Base-by-base conservation (phyloP, 306 rosid species). In the Mimosa bimucronata region DNA sequence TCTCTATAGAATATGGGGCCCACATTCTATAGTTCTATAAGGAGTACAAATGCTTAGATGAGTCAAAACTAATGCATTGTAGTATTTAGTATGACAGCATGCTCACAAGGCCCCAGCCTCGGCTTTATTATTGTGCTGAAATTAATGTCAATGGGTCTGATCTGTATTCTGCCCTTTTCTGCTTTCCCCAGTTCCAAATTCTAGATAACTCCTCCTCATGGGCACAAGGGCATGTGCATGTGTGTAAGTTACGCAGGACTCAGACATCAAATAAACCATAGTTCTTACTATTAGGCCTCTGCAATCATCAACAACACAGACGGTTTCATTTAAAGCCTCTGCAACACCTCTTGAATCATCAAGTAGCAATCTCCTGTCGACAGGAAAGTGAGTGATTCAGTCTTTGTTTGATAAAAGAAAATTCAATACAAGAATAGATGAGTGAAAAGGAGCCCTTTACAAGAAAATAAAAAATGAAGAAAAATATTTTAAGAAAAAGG, bases 311-410 rank as follows among this genome's bases (percentile, higher is more conserved):
- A 23, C 76, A 66, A 95, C 84, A 75, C 99, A 95, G 75, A 89
- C 94, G 19, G 97, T 93, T 89, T 95, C 98, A 86, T 93, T 95
- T 48, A 95, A 76, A 79, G 96, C 96, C 87, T 95, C 99, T 9
- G 71, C 97, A 78, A 95, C 99, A 79, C 98, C 98, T 90, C 83
- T 93, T 37, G 94, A 87, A 88, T 95, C 99, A 88, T 95, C 99
- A 79, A 90, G 95, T 57, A 95, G 77, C 71, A 93, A 82, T 84
- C 99, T 90, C 98, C 99, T 95, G 80, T 81, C 81, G 77, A 71
- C 41, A 73, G 40, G 72, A 76, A 81, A 81, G 45, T 41, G 40
- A 37, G 52, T 44, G 37, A 74, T 44, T 80, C 31, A 16, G 61
- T 73, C 61, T 61, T 21, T 23, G 30, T n/a, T 72, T 11, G 46